Evolutionary conservation across 1,139 yeast genomes (phyloP), one percentile per base, ranked within the genome.

Genomic region (Suhomyces maxii): DNA sequence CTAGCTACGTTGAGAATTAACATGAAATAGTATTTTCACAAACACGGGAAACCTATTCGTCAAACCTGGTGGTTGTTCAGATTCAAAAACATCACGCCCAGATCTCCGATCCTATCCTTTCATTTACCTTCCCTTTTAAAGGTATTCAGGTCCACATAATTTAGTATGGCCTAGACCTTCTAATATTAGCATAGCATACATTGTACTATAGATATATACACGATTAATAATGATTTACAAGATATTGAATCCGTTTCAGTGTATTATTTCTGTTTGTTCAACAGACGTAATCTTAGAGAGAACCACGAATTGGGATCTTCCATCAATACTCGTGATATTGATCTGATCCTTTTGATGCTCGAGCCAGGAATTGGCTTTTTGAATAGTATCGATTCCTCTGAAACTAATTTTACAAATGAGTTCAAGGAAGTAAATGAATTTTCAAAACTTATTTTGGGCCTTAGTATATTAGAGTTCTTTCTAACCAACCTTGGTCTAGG

Each of bases 241-340:
- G 23, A 18, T 18, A 18, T 4, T 18, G 6, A 18, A 18, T 5
- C 31, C 31, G 11, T 28, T 28, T 9, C 7, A 7, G n/a, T 28
- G 9, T 28, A 28, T 11, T 23, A 25, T 9, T n/a, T 2, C 26
- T 26, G 14, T 7, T 11, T 8, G 12, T 25, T 25, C 14, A 37
- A 12, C 44, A 41, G 44, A 6, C 31, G 7, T 2, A 45, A 30
- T n/a, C 34, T 35, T 10, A 45, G 10, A 6, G 48, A 45, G 26
- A 46, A 40, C 49, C 49, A 46, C 31, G 36, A 33, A 12, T 34
- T 38, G 5, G 49, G 46, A 34, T 46, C 42, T 6, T 35, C 18
- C n/a, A 25, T 35, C 7, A 46, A 28, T 10, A 26, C 35, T n/a
- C 9, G 23, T 2, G 49, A 37, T n/a, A 46, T 39, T 3, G 35